Evolutionary conservation across 345 rosid genomes (phyloP).

Genomic region (Arabis hirsuta): DNA sequence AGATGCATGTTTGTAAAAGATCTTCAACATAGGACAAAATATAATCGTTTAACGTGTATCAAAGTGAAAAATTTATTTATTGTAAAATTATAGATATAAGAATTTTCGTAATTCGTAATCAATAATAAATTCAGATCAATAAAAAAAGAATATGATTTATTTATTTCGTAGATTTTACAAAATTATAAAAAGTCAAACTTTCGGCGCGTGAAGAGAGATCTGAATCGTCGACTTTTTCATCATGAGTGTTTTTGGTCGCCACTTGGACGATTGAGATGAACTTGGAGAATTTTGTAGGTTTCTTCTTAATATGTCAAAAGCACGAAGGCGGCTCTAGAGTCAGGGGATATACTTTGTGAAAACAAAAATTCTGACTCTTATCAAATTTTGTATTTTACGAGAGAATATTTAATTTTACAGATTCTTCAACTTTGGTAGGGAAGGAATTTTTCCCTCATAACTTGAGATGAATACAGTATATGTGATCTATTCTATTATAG

Average conservation of each 20-base stretch:
- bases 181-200: constrained; percentile 1
- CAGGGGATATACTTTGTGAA: constrained; percentile 2
- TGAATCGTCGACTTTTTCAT: background rate
- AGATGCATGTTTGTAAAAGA: no score
- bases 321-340: constrained; percentile 3
- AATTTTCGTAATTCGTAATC: no score
- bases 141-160: background rate
- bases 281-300: background rate
- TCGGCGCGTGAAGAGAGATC: constrained; percentile 12
- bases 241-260: background rate
- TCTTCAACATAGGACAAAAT: no score
- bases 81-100: no score
- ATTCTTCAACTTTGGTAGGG: background rate
- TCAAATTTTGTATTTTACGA: background rate
- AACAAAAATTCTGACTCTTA: no score
- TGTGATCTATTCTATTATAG: background rate
- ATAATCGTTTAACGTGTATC: no score
- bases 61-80: no score
- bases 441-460: background rate
- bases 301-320: background rate
- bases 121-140: no score
- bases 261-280: constrained; percentile 5
- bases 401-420: background rate
- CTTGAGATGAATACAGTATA: background rate
- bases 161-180: constrained; percentile 3